A percentile compares a stretch with the other conserved stretches of the same genome.
Evolutionary conservation across 2,329 filamentous ascomycete species (phyloP).

Genomic region (Fusarium nisikadoi): DNA sequence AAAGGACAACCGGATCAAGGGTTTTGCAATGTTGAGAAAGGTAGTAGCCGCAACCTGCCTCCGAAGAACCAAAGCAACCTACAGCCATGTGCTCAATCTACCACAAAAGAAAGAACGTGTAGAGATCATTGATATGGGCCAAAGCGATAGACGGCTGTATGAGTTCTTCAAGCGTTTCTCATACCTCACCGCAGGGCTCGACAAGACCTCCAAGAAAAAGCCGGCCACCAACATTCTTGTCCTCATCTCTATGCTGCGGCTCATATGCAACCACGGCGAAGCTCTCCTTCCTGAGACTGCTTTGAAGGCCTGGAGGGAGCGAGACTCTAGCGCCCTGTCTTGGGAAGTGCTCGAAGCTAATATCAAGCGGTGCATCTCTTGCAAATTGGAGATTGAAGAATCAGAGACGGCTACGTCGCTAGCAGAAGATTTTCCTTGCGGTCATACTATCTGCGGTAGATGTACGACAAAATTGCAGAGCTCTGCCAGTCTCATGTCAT

Average conservation of each 20-base stretch:
- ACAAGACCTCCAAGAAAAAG: not conserved
- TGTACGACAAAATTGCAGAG: not conserved
- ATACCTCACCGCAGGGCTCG: not conserved
- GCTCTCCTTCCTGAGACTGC: not conserved
- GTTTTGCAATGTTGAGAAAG: not conserved
- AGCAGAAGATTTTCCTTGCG: not conserved
- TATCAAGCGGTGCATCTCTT: not conserved
- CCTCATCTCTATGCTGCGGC: not conserved
- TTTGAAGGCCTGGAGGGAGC: not conserved
- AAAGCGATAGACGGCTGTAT: not conserved
- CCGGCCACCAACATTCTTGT: not conserved
- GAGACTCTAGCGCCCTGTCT: not conserved
- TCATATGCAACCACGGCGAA: constrained; percentile 13
- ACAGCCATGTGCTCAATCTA: not conserved
- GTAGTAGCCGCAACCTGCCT: not conserved
- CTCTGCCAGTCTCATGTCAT: not conserved
- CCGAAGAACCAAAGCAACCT: not conserved
- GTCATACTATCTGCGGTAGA: not conserved
- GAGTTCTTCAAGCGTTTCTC: not conserved
- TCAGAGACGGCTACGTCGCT: not conserved
- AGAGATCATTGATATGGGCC: not conserved
- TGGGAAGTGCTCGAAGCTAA: not conserved
- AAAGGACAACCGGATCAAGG: not conserved
- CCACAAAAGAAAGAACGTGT: not conserved
- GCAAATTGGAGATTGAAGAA: not conserved